Conservation (phyloP, 83 land plant species). For the Picea abies region DNA sequence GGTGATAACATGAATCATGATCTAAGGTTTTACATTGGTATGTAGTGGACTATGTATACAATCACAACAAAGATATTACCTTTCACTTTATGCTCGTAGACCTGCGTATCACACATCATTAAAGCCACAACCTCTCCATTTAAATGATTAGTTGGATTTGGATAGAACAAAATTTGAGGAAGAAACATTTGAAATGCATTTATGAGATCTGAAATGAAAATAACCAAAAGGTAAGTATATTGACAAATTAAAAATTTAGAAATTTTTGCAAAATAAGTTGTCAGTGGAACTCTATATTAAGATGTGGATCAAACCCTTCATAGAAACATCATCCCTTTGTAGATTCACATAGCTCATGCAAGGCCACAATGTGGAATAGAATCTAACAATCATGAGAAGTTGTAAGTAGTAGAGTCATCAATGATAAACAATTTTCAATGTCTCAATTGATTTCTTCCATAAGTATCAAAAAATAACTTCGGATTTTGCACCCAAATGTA, state of each 20-base stretch:
- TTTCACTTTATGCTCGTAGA: constrained; percentile 76
- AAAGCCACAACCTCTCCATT: constrained; percentile 87
- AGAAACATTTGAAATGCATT: constrained; percentile 87
- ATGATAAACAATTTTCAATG: too few relatives aligned
- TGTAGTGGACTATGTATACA: background rate
- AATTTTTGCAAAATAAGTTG: constrained; percentile 2
- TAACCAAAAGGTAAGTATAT: constrained; percentile 1
- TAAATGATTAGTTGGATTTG: constrained; percentile 80
- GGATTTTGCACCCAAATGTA: too few relatives aligned
- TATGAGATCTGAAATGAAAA: constrained; percentile 52
- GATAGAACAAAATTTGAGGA: constrained; percentile 82
- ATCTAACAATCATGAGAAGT: too few relatives aligned
- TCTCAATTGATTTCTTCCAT: too few relatives aligned
- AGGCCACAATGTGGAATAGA: too few relatives aligned
- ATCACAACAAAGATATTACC: constrained; percentile 28
- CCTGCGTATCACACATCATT: constrained; percentile 74
- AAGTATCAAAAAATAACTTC: too few relatives aligned
- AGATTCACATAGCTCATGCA: too few relatives aligned
- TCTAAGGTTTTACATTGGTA: background rate
- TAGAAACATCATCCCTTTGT: too few relatives aligned
- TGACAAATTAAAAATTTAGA: background rate
- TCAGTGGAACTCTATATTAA: too few relatives aligned
- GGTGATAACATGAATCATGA: too few relatives aligned
- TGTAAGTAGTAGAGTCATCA: too few relatives aligned
- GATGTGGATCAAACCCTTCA: too few relatives aligned